Base-by-base conservation (phyloP, 768 basidiomycete genomes). In the Sarcomyxa edulis region DNA sequence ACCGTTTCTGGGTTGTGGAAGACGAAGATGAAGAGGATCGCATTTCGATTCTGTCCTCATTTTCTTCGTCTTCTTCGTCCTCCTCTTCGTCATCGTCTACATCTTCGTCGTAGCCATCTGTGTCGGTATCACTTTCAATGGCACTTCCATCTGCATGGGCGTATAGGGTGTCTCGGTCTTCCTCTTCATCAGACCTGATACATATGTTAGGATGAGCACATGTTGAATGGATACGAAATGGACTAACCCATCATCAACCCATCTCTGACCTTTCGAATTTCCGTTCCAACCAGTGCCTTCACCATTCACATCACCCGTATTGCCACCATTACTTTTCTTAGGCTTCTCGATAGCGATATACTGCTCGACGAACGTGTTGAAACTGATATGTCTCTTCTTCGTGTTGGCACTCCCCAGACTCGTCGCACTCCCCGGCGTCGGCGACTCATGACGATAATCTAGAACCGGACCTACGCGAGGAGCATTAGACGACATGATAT, bases 321-420 rank as follows among this genome's bases (percentile, higher is more conserved):
- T 23, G 45, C 48, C 49, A 45, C 44, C 29, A n/a, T 43, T 38
- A 26, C 40, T 26, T 39, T 62, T 63, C 49, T 71, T 68, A 1
- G 86, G 87, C 50, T 82, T 82, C 54, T 90, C 88, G 54, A 91
- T 87, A 29, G 88, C 83, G 42, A 99, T 95, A 54, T 80, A 92
- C 58, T 97, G 95, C 58, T 96, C 88, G 26, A 99, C 95, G 55
- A 94, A 96, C 1, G 94, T 95, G 60, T 97, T 98, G 74, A 98
- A 98, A 50, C 76, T 84, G 65, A 98, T 97, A 58, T 96, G 95
- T 47, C 83, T 83, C 66, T 83, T 88, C 69, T 81, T 82, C 42
- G 42, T 37, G 39, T 20, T 44, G 42, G 40, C 42, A 48, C 22
- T 39, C 6, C 37, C 35, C 7, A 14, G 5, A 7, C 20, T 31